These are phyloP conservation scores for Atalantia buxifolia DNA, from an alignment of 345 rosid genomes.

Conservation along the genomic window DNA sequence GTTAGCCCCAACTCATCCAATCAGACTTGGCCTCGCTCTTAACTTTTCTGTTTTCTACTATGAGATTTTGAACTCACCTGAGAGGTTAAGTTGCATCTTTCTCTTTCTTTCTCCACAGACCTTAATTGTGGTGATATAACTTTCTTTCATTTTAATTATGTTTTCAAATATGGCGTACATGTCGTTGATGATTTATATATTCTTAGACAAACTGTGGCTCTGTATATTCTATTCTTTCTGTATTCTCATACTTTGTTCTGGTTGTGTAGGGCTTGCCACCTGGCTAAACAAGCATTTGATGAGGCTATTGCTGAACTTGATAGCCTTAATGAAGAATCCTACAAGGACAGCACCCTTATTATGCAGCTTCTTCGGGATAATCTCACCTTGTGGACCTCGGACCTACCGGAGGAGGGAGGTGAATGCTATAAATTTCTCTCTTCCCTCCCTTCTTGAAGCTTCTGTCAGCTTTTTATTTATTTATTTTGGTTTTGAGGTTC, in stretches of 20 bases:
- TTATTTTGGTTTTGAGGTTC: neutral
- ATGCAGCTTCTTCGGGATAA: constrained; percentile 94
- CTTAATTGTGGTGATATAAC: neutral
- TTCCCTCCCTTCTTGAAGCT: neutral
- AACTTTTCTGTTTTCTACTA: constrained; percentile 88
- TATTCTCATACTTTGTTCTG: constrained; percentile 9
- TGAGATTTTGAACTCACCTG: constrained; percentile 82
- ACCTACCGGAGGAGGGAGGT: constrained; percentile 88
- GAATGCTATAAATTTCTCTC: constrained; percentile 5
- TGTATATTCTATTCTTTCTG: neutral
- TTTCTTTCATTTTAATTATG: neutral
- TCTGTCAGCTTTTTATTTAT: neutral
- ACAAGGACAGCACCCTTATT: constrained; percentile 86
- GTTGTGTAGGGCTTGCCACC: constrained; percentile 66
- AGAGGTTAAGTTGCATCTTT: constrained; percentile 41
- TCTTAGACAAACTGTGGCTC: constrained; percentile 1
- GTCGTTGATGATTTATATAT: neutral
- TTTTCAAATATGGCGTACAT: neutral
- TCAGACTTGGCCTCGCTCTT: constrained; percentile 78
- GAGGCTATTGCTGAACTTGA: constrained; percentile 84
- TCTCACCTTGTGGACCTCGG: constrained; percentile 81
- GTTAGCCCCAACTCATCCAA: constrained; percentile 74
- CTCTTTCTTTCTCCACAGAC: neutral
- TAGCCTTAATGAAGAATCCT: constrained; percentile 83
- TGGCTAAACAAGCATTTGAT: constrained; percentile 88